These are phyloP conservation scores for Colletotrichum higginsianum DNA, from an alignment of 2,329 filamentous ascomycete species.

Conservation along the genomic window DNA sequence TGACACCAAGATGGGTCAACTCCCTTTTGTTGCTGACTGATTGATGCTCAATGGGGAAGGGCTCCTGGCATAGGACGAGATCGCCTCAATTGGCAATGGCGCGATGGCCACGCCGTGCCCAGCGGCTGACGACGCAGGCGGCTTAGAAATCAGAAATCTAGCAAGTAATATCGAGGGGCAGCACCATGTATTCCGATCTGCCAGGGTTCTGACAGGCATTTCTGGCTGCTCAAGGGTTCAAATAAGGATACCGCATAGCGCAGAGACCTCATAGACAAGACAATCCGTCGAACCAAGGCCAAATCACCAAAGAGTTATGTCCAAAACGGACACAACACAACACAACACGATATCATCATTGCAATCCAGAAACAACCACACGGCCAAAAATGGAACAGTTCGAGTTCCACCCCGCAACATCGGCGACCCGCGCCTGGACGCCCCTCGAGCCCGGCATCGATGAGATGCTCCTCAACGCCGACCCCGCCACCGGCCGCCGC, in stretches of 20 bases:
- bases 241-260: neutral
- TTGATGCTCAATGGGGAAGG: no score
- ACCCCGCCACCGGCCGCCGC: constrained; percentile 47
- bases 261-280: no score
- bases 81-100: neutral
- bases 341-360: neutral
- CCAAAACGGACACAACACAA: neutral
- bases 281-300: no score
- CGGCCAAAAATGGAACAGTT: constrained; percentile 47
- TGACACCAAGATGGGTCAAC: no score
- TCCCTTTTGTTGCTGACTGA: no score
- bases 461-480: constrained; percentile 54
- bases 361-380: neutral
- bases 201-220: neutral
- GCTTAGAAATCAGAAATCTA: constrained; percentile 6
- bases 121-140: neutral
- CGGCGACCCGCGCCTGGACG: constrained; percentile 44
- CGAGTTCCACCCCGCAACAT: constrained; percentile 47
- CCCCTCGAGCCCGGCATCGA: constrained; percentile 52
- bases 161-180: neutral
- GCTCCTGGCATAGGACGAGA: neutral
- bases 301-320: neutral
- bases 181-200: neutral
- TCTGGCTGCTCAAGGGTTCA: neutral
- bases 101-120: neutral